These are phyloP conservation scores for Clonostachys chloroleuca DNA, from an alignment of 2,329 filamentous ascomycete species.

Conservation along the genomic window DNA sequence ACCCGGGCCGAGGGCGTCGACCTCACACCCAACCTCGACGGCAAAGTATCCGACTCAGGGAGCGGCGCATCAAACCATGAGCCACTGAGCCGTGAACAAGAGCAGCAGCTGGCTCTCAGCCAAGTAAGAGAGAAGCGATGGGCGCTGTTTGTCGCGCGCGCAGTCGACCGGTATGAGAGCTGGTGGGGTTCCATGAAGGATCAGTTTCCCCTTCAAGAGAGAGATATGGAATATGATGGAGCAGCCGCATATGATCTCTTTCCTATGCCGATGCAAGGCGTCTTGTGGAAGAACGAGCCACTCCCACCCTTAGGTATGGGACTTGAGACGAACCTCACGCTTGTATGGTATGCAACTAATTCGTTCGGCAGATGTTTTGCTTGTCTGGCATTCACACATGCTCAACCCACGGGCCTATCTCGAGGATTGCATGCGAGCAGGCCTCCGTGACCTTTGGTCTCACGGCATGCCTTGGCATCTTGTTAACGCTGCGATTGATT, in stretches of 20 bases:
- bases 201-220: slow-evolving; percentile 20
- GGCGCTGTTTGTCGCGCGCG: slow-evolving; percentile 64
- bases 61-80: slow-evolving; percentile 5
- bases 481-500: slow-evolving; percentile 54
- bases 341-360: neutral
- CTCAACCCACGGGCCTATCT: slow-evolving; percentile 72
- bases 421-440: slow-evolving; percentile 64
- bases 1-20: slow-evolving; percentile 20
- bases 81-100: slow-evolving; percentile 12
- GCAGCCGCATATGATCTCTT: slow-evolving; percentile 24
- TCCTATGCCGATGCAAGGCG: slow-evolving; percentile 9
- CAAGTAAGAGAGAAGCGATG: slow-evolving; percentile 68
- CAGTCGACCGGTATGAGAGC: slow-evolving; percentile 61
- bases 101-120: slow-evolving; percentile 26
- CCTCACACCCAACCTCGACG: slow-evolving; percentile 3
- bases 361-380: slow-evolving; percentile 60
- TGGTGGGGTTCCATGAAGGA: slow-evolving; percentile 53
- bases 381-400: slow-evolving; percentile 79
- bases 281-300: slow-evolving; percentile 28
- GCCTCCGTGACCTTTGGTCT: slow-evolving; percentile 51
- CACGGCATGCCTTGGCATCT: slow-evolving; percentile 63
- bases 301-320: slow-evolving; percentile 48
- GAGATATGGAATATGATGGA: slow-evolving; percentile 21
- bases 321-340: too few relatives aligned
- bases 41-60: slow-evolving; percentile 10